Evolutionary conservation across 495 filamentous ascomycete genomes (phyloP).

Genomic region (Haplographium delicatum): DNA sequence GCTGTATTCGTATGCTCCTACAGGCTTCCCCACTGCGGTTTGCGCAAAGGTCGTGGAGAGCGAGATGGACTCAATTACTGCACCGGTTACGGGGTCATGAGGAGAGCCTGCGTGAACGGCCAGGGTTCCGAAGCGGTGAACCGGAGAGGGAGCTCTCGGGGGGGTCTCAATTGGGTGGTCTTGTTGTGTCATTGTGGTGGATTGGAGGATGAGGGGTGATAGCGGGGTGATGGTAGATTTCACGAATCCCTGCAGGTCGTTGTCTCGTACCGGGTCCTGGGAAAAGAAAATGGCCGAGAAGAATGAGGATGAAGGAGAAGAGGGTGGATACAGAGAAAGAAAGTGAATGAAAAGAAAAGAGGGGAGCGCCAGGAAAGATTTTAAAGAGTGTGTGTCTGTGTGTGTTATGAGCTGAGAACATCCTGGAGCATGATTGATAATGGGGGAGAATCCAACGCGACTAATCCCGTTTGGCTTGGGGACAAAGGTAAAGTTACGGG

Average conservation of each 20-base stretch:
- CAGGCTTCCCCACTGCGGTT: conserved; percentile 73
- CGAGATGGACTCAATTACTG: conserved; percentile 93
- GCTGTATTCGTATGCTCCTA: conserved; percentile 86
- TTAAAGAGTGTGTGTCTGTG: neutral
- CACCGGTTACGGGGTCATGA: conserved; percentile 86
- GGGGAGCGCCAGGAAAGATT: too few relatives aligned
- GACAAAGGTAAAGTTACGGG: too few relatives aligned
- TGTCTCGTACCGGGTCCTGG: neutral
- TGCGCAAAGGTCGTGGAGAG: conserved; percentile 93
- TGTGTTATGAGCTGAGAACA: too few relatives aligned
- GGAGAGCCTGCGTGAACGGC: conserved; percentile 90
- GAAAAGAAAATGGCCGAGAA: neutral
- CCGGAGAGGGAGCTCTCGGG: conserved; percentile 50
- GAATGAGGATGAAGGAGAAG: neutral
- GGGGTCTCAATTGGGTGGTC: conserved; percentile 52
- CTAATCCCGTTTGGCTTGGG: too few relatives aligned
- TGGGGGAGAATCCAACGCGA: too few relatives aligned
- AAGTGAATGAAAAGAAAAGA: too few relatives aligned
- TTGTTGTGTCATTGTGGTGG: conserved; percentile 31
- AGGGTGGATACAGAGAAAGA: neutral
- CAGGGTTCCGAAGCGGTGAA: conserved; percentile 78
- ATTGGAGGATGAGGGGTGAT: neutral
- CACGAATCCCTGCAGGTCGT: neutral
- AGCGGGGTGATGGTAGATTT: neutral
- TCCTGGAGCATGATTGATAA: too few relatives aligned